These are phyloP conservation scores for Arachis monticola DNA, from an alignment of 331 rosid species.

Conservation along the genomic window DNA sequence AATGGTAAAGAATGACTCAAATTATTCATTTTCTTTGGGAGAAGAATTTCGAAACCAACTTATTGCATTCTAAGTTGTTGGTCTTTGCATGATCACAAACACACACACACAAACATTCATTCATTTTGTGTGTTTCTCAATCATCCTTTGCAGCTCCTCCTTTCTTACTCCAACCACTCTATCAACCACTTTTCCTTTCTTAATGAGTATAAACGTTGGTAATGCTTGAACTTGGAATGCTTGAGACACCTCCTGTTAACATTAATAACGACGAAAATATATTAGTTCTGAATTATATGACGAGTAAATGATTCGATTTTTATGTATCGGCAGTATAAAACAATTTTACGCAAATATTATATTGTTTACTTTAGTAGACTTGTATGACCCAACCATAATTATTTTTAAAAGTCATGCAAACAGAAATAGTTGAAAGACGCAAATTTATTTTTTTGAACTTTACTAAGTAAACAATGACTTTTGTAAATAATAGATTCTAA, in stretches of 20 bases:
- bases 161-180: conserved; percentile 66
- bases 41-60: conserved; percentile 26
- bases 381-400: too few relatives aligned
- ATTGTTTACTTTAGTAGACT: too few relatives aligned
- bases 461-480: too few relatives aligned
- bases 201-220: conserved; percentile 70
- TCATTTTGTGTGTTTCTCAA: conserved; percentile 39
- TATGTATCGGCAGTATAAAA: too few relatives aligned
- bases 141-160: conserved; percentile 61
- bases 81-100: conserved; percentile 3
- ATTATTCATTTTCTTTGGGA: neutral
- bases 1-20: conserved; percentile 30
- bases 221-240: conserved; percentile 60
- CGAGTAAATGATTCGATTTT: too few relatives aligned
- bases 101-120: conserved; percentile 30
- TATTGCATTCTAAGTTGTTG: conserved; percentile 31
- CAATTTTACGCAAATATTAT: too few relatives aligned
- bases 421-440: too few relatives aligned
- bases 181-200: conserved; percentile 60
- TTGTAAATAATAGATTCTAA: too few relatives aligned
- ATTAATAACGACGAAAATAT: conserved; percentile 7
- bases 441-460: too few relatives aligned
- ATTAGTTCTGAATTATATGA: neutral
- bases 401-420: too few relatives aligned
- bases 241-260: conserved; percentile 65